Conservation (phyloP, 108 stramenopile species). For the Fistulifera pelliculosa region DNA sequence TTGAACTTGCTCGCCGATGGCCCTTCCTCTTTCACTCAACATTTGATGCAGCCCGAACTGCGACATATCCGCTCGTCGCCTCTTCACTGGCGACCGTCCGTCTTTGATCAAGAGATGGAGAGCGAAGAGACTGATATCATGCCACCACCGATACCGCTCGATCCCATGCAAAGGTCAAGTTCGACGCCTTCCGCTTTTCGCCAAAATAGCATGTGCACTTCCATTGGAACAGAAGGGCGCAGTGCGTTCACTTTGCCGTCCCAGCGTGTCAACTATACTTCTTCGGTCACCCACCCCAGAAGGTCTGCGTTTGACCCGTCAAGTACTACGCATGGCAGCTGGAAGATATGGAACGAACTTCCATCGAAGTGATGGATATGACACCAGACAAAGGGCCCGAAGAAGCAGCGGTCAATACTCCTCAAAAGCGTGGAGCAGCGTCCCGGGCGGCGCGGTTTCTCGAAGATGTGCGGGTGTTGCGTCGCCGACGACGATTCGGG, state of each 20-base stretch:
- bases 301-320: slow-evolving; percentile 5
- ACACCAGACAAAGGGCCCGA: neutral
- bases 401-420: neutral
- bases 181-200: slow-evolving; percentile 7
- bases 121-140: neutral
- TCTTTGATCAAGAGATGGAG: neutral
- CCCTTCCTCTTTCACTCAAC: neutral
- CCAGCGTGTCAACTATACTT: neutral
- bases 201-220: neutral
- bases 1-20: neutral
- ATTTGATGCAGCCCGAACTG: neutral
- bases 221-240: neutral
- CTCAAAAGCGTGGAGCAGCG: neutral
- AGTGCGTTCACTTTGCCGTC: neutral
- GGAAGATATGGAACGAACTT: slow-evolving; percentile 9
- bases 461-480: neutral
- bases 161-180: slow-evolving; percentile 4
- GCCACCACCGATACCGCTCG: slow-evolving; percentile 1
- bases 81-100: neutral
- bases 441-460: neutral
- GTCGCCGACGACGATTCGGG: slow-evolving; percentile 2
- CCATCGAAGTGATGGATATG: slow-evolving; percentile 5
- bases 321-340: slow-evolving; percentile 2
- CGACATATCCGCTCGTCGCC: slow-evolving; percentile 8
- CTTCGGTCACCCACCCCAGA: neutral